Evolutionary conservation across 352 stramenopile genomes (phyloP).

Genomic region (Peronospora farinosa): DNA sequence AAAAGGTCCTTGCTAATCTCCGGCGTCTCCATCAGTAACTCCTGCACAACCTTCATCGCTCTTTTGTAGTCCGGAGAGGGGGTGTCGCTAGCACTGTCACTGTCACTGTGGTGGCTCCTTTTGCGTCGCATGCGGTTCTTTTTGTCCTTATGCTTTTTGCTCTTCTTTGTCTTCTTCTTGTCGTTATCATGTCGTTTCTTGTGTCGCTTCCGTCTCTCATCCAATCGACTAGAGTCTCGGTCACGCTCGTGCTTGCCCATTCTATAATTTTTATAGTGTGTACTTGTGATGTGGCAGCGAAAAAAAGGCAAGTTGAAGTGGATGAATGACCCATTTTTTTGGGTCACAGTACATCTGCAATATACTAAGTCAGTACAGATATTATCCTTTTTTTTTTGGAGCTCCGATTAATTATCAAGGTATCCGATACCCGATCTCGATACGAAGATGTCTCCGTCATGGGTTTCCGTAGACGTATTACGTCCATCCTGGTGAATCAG

Average conservation of each 20-base stretch:
- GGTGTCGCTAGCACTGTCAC: conserved; percentile 12
- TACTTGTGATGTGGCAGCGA: conserved; percentile 12
- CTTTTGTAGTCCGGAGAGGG: conserved; percentile 22
- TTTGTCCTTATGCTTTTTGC: conserved; percentile 29
- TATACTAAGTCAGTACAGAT: too few species aligned
- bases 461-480: too few species aligned
- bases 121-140: conserved; percentile 22
- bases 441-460: too few species aligned
- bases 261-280: conserved; percentile 14
- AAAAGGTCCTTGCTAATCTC: conserved; percentile 59
- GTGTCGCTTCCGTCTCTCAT: conserved; percentile 33
- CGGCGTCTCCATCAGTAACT: conserved; percentile 61
- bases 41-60: conserved; percentile 43
- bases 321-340: not conserved
- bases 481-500: too few species aligned
- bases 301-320: conserved; percentile 18
- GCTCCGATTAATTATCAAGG: not conserved
- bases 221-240: conserved; percentile 13
- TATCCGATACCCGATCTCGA: not conserved
- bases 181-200: conserved; percentile 27
- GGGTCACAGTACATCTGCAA: not conserved
- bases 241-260: conserved; percentile 29
- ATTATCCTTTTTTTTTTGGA: too few species aligned
- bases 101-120: conserved; percentile 7
- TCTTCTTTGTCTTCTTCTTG: conserved; percentile 30